phyloP scores from a whole-genome alignment of 352 stramenopile genomes.

The Globisporangium recalcitrans region DNA sequence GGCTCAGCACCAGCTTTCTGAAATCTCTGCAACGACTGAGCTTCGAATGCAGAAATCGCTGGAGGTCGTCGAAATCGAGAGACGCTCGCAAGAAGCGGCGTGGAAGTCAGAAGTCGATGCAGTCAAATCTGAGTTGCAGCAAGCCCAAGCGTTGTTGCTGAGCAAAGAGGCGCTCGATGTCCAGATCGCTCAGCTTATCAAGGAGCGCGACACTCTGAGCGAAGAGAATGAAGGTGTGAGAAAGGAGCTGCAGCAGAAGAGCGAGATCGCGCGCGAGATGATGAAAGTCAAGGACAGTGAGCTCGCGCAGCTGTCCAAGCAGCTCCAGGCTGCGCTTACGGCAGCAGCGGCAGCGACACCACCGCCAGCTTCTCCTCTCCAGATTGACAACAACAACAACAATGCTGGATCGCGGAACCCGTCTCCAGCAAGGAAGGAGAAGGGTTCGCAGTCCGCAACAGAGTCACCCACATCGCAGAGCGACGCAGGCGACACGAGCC shows the following conservation, averaged over 20 bases:
- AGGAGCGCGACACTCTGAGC: slow-evolving; percentile 29
- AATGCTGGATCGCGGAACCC: slow-evolving; percentile 10
- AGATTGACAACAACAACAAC: slow-evolving; percentile 18
- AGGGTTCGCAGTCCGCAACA: slow-evolving; percentile 24
- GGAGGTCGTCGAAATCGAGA: slow-evolving; percentile 29
- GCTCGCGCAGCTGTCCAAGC: slow-evolving; percentile 36
- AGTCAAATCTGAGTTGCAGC: slow-evolving; percentile 30
- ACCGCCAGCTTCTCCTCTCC: neutral
- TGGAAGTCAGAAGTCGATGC: slow-evolving; percentile 27
- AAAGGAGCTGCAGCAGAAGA: slow-evolving; percentile 34
- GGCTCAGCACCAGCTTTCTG: slow-evolving; percentile 20
- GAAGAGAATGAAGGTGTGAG: slow-evolving; percentile 27
- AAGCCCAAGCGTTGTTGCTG: slow-evolving; percentile 21
- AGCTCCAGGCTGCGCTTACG: slow-evolving; percentile 39
- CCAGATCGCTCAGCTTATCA: slow-evolving; percentile 31
- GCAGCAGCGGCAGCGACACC: slow-evolving; percentile 18
- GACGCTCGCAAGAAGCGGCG: slow-evolving; percentile 18
- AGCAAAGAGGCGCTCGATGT: slow-evolving; percentile 27
- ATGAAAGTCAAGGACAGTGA: slow-evolving; percentile 51
- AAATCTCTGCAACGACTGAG: slow-evolving; percentile 20
- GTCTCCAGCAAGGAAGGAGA: slow-evolving; percentile 35
- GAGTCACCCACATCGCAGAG: slow-evolving; percentile 36
- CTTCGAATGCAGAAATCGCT: slow-evolving; percentile 17
- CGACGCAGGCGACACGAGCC: slow-evolving; percentile 30
- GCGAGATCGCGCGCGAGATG: slow-evolving; percentile 32